Evolutionary conservation across 495 filamentous ascomycete species (phyloP), one percentile per base, ranked within the genome.

Genomic region (Neurospora cerealis): DNA sequence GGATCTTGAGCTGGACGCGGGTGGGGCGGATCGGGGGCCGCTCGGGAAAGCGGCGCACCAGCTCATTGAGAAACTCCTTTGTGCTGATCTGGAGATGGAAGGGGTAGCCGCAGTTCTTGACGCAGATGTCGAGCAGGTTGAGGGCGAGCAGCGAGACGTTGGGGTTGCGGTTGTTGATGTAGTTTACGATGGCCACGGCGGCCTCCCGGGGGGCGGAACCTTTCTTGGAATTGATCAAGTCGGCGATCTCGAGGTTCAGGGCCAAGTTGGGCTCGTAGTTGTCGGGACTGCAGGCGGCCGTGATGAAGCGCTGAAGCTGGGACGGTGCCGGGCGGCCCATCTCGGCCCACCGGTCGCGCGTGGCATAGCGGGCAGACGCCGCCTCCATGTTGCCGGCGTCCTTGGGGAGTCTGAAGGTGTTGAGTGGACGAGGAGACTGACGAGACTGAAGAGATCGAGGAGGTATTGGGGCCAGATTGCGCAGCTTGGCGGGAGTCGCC

Each of bases 81-180:
- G 96, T 98, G 81, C 92, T 93, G 81, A 99, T 98, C 83, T 99
- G 96, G 46, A 99, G 90, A 75, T 99, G 96, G 83, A 99, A 99
- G 21, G 96, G 94, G 83, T 99, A 99, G 77, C 96, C 96, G 89
- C 96, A 99, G 83, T 99, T 99, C 85, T 99, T 99, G 81, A 98
- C 96, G 82, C 95, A 98, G 69, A 98, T 98, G 80, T 99, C 96
- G 79, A 99, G 91, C 71, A 99, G 90, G 88, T 91, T 85, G 80
- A 99, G 87, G 72, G 96, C 96, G 54, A 98, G 87, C 77, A 98
- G 85, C 70, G 94, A 90, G 73, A 99, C 93, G 85, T 98, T 99
- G 70, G 93, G 92, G 80, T 98, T 98, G 81, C 96, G 93, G 80
- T 95, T 91, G 83, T 98, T 98, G 87, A 98, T 90, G 75, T 95